Base-by-base conservation (phyloP, 257 asterid species). In the Osmanthus fragrans region DNA sequence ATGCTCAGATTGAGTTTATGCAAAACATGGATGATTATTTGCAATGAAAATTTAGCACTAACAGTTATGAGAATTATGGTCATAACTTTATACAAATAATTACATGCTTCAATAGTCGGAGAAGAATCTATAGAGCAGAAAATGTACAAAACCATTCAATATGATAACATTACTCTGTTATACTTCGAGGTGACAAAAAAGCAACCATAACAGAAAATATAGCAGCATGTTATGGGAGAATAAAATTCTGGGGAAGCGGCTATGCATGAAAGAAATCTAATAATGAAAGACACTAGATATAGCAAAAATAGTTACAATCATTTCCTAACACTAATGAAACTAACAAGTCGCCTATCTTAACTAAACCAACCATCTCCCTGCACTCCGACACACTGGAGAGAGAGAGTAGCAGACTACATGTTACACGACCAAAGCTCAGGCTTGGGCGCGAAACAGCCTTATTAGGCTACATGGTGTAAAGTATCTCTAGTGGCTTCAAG, bases 1-100 rank as follows among this genome's bases (percentile, higher is more conserved):
- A 76, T 60, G 19, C 76, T 85, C 71, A 82, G 63, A 40, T 71
- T 74, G 42, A 79, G 82, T 66, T 40, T 73, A 66, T 27, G 64
- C 51, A 40, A 60, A 77, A 49, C 37, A 76, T 60, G 63, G 56
- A 37, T 19, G 11, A 60, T 36, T 72, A 77, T 51, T 40, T 19
- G 58, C 60, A 71, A 73, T 13, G 23, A 74, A 80, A 45, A 75
- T n/a, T 34, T 45, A 4, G 36, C 32, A 6, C n/a, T 71, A 34
- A 19, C 36, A 15, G 13, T 68, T 49, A 23, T 12, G 45, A 64
- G 25, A 25, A 60, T 63, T 32, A 32, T 60, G 72, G 30, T 18
- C 19, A 60, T 49, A 30, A 76, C 21, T 79, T 33, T 45, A 49
- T 56, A 81, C 30, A 49, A 73, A 19, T 23, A 49, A 78, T 15